Evolutionary conservation across 768 basidiomycete species (phyloP), one percentile per base, ranked within the genome.

Genomic region (Mrakia hoshinonis): DNA sequence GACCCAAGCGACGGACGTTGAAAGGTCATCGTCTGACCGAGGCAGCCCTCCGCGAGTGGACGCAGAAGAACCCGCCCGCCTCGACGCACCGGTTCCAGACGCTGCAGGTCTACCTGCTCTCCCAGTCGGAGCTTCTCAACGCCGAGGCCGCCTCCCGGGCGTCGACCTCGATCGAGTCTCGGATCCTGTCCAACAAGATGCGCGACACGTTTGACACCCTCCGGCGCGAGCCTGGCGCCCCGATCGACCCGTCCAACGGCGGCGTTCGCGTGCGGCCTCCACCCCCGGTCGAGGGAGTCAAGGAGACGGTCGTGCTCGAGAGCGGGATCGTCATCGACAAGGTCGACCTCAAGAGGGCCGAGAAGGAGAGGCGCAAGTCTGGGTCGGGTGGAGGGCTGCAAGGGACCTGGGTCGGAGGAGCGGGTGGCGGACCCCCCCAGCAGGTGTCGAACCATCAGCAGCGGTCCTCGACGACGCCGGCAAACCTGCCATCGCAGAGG

Each of bases 81-180:
- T 67, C 72, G 2, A 73, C 72, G 10, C 72, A 73, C 31, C 72
- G 72, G 2, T 68, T 73, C 58, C 72, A 68, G n/a, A 73, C 72
- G 1, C 67, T 73, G 12, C 72, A 68, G 46, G 36, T 26, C 34
- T 73, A 73, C 62, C 61, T 73, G 34, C 54, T 61, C 15, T 47
- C 54, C 12, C 72, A 73, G 36, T 54, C 55, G 3, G 47, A 62
- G 38, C 66, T 73, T 24, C 47, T 68, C 58, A 29, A 26, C 49
- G 60, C 55, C 31, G 65, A 67, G 24, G 72, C 38, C 9, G 54
- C 34, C 22, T 65, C 69, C 36, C 38, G 67, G 12, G 58, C 60
- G n/a, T 58, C 54, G 11, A 43, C 54, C 43, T 52, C 54, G 43
- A 31, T 66, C 64, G 66, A 67, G 20, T 68, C 55, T 43, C 55